Evolutionary conservation across 1,284 basidiomycete genomes (phyloP).

Genomic region (Athelia sp.): DNA sequence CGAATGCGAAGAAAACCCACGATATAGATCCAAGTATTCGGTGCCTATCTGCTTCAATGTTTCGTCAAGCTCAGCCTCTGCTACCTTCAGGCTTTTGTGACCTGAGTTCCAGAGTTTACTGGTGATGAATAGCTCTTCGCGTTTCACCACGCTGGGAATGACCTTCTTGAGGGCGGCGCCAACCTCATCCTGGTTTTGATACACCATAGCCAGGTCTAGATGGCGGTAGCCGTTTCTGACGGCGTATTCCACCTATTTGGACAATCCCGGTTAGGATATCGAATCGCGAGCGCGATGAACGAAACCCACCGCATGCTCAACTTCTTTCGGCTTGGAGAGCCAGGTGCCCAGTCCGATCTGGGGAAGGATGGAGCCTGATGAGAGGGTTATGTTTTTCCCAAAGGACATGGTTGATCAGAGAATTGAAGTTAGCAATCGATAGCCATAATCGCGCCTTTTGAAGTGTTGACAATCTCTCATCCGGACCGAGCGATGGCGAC

Average conservation of each 20-base stretch:
- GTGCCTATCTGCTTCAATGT: conserved; percentile 69
- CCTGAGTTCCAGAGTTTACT: conserved; percentile 77
- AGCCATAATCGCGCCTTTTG: too few species aligned
- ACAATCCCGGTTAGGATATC: conserved; percentile 5
- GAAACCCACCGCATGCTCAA: conserved; percentile 64
- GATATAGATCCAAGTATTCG: conserved; percentile 78
- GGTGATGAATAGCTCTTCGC: conserved; percentile 82
- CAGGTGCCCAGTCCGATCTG: conserved; percentile 83
- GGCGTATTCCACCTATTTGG: conserved; percentile 63
- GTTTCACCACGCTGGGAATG: conserved; percentile 71
- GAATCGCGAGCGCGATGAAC: neutral
- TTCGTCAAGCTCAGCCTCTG: conserved; percentile 67
- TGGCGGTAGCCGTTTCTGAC: conserved; percentile 75
- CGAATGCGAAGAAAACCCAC: conserved; percentile 28
- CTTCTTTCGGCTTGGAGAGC: conserved; percentile 74
- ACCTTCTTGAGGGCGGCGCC: conserved; percentile 73
- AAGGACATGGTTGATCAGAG: conserved; percentile 46
- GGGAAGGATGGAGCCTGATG: conserved; percentile 49
- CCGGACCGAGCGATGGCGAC: too few species aligned
- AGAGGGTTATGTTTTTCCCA: conserved; percentile 48
- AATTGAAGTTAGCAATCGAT: too few species aligned
- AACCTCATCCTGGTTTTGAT: conserved; percentile 73
- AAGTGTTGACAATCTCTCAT: too few species aligned
- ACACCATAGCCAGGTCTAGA: conserved; percentile 74
- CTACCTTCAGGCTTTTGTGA: conserved; percentile 55